Evolutionary conservation across 805 yeast genomes (phyloP).

Genomic region (Ogataea degrootiae): DNA sequence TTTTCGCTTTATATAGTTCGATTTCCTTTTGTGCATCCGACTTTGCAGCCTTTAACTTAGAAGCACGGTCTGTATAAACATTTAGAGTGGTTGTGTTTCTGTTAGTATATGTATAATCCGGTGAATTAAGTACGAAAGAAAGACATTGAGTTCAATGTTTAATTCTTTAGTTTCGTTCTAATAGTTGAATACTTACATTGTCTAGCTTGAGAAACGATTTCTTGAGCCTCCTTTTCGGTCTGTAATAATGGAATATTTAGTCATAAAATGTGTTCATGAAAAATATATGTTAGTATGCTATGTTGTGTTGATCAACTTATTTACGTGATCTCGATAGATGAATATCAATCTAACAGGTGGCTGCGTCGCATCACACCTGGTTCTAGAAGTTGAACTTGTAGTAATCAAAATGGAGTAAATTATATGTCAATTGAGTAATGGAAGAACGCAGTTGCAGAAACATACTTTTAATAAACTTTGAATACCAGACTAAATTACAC

Average conservation of each 20-base stretch:
- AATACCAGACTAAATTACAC: slow-evolving; percentile 44
- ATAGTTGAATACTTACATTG: slow-evolving; percentile 47
- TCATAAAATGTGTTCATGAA: background rate
- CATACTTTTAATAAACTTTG: slow-evolving; percentile 61
- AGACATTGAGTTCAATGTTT: too few relatives aligned
- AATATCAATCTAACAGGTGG: too few relatives aligned
- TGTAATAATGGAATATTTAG: slow-evolving; percentile 20
- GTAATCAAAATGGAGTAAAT: background rate
- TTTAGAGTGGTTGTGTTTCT: background rate
- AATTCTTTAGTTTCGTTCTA: too few relatives aligned
- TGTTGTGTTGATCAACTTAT: background rate
- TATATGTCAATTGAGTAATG: background rate
- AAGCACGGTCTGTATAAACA: slow-evolving; percentile 55
- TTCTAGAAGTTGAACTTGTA: background rate
- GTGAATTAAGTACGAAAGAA: background rate
- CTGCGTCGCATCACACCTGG: too few relatives aligned
- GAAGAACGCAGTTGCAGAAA: background rate
- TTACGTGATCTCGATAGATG: too few relatives aligned
- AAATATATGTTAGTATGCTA: slow-evolving; percentile 5
- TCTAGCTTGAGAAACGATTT: slow-evolving; percentile 89
- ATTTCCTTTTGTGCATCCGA: slow-evolving; percentile 89
- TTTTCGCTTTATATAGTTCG: slow-evolving; percentile 74
- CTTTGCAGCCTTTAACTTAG: slow-evolving; percentile 89
- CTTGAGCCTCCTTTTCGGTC: slow-evolving; percentile 98
- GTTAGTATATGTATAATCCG: slow-evolving; percentile 9